Evolutionary conservation across 768 basidiomycete species (phyloP).

Genomic region (Tephrocybe rancida): DNA sequence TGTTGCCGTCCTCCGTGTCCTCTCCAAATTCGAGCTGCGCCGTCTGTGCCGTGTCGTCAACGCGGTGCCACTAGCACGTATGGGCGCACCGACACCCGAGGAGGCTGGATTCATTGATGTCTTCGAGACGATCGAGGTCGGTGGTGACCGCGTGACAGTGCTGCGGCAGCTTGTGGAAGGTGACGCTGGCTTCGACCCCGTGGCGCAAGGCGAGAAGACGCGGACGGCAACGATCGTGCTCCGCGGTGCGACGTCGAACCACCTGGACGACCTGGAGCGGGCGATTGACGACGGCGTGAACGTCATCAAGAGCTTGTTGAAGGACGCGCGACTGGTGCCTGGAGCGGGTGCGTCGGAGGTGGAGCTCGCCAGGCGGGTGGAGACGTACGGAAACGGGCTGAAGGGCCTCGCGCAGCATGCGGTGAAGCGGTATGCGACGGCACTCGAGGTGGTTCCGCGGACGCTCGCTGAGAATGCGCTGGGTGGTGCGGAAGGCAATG

Average conservation of each 20-base stretch:
- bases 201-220: slow-evolving; percentile 64
- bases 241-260: slow-evolving; percentile 93
- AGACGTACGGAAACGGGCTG: slow-evolving; percentile 83
- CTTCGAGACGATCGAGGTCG: slow-evolving; percentile 94
- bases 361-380: slow-evolving; percentile 85
- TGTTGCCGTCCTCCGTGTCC: slow-evolving; percentile 95
- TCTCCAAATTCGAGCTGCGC: slow-evolving; percentile 97
- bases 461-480: slow-evolving; percentile 96
- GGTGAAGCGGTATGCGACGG: slow-evolving; percentile 85
- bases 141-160: slow-evolving; percentile 97
- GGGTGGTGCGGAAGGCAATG: slow-evolving; percentile 89
- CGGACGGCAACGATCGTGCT: slow-evolving; percentile 93
- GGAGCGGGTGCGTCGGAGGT: slow-evolving; percentile 95
- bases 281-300: slow-evolving; percentile 97
- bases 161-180: slow-evolving; percentile 78
- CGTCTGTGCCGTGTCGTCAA: slow-evolving; percentile 93
- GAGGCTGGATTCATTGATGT: slow-evolving; percentile 94
- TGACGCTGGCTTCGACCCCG: slow-evolving; percentile 63
- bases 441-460: slow-evolving; percentile 90
- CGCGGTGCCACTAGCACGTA: slow-evolving; percentile 92
- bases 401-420: slow-evolving; percentile 94
- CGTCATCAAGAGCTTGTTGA: slow-evolving; percentile 90
- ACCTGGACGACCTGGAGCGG: slow-evolving; percentile 93
- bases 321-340: slow-evolving; percentile 87
- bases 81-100: slow-evolving; percentile 95